Percentiles rank a stretch among this genome's conserved stretches.
phyloP scores from a whole-genome alignment of 306 rosid species.

The Castanospermum australe region DNA sequence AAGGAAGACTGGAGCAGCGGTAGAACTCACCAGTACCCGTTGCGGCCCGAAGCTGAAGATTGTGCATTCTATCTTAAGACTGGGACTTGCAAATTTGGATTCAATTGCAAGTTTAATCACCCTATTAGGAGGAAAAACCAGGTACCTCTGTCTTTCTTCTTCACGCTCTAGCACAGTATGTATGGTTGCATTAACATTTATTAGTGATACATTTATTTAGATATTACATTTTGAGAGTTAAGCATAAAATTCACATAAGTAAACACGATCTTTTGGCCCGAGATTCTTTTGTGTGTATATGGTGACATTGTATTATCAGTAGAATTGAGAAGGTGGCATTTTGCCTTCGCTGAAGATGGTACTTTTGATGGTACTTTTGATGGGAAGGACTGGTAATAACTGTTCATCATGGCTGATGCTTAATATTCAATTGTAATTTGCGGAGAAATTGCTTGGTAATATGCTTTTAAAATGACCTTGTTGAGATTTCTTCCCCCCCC shows the following conservation, averaged over 20 bases:
- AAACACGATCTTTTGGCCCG: background rate
- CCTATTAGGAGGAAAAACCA: conserved; percentile 65
- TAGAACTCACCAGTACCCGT: conserved; percentile 51
- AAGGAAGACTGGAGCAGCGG: conserved; percentile 26
- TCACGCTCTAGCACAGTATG: background rate
- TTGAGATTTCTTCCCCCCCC: conserved; percentile 18
- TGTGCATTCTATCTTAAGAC: conserved; percentile 84
- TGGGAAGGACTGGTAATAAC: background rate
- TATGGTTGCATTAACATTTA: conserved; percentile 4
- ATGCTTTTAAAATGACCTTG: conserved; percentile 4
- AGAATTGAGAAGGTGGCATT: background rate
- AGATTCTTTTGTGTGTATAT: background rate
- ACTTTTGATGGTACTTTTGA: conserved; percentile 20
- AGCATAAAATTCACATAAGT: background rate
- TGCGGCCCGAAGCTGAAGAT: conserved; percentile 94
- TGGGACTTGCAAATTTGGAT: conserved; percentile 85
- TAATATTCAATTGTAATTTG: conserved; percentile 1
- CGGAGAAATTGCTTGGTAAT: background rate
- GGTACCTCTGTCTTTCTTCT: conserved; percentile 37
- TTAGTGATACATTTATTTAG: background rate
- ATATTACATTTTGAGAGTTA: background rate
- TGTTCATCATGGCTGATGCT: background rate
- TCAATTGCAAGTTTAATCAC: conserved; percentile 89
- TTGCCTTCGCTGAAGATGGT: conserved; percentile 10
- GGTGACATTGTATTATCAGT: background rate